Evolutionary conservation across 768 basidiomycete species (phyloP).

Genomic region (Sporobolomyces pararoseus): DNA sequence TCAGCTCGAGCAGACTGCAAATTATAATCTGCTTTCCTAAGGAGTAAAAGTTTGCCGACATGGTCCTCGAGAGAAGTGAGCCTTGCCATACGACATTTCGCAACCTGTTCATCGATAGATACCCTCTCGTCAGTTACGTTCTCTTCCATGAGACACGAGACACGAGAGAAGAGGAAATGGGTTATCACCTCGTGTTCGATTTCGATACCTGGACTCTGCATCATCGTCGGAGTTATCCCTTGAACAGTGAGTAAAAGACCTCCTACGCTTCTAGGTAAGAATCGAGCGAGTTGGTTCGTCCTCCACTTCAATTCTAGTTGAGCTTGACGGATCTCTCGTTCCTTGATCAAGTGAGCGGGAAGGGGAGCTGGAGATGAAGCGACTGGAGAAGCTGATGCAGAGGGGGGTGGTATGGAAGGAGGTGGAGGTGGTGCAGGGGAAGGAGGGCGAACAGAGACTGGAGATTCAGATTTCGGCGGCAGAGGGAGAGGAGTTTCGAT

Average conservation of each 20-base stretch:
- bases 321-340: neutral
- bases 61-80: neutral
- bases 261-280: slow-evolving; percentile 18
- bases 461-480: neutral
- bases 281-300: slow-evolving; percentile 8
- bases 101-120: slow-evolving; percentile 19
- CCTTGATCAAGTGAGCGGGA: slow-evolving; percentile 4
- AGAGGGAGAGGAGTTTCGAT: neutral
- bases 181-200: slow-evolving; percentile 29
- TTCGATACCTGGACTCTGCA: slow-evolving; percentile 18
- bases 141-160: too few species aligned
- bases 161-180: neutral
- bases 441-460: neutral
- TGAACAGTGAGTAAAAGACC: slow-evolving; percentile 15
- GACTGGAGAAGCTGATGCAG: neutral
- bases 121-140: too few species aligned
- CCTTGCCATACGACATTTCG: slow-evolving; percentile 4
- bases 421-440: slow-evolving; percentile 8
- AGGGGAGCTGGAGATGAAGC: neutral
- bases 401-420: neutral
- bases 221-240: neutral
- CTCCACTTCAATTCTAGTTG: slow-evolving; percentile 5
- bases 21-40: slow-evolving; percentile 2
- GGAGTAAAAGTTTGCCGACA: neutral
- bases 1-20: neutral